Conservation (phyloP, 352 stramenopile species). For the Phytophthora kernoviae region DNA sequence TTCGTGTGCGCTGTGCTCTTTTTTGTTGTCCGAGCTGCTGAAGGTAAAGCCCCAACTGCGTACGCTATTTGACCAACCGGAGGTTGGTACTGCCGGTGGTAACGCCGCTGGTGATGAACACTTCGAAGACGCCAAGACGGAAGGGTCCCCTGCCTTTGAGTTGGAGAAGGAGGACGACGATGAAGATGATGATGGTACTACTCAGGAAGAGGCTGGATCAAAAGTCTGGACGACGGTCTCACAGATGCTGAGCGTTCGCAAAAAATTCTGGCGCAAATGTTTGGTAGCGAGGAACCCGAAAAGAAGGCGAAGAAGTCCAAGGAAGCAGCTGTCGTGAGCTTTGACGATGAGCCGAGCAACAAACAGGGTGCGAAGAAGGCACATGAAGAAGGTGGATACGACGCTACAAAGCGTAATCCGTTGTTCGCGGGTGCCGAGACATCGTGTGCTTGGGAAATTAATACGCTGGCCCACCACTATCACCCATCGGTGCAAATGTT, state of each 20-base stretch:
- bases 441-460: constrained; percentile 93
- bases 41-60: constrained; percentile 82
- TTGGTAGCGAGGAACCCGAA: constrained; percentile 37
- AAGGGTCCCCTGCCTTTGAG: constrained; percentile 36
- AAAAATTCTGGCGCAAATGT: constrained; percentile 71
- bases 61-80: constrained; percentile 72
- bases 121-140: constrained; percentile 54
- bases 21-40: constrained; percentile 94
- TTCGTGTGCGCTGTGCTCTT: constrained; percentile 95
- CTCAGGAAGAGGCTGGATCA: constrained; percentile 22
- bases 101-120: constrained; percentile 51
- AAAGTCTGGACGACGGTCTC: constrained; percentile 45
- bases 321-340: constrained; percentile 32
- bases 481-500: constrained; percentile 97
- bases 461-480: constrained; percentile 92
- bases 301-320: constrained; percentile 22
- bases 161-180: constrained; percentile 51
- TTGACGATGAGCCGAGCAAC: constrained; percentile 38
- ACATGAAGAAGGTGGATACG: constrained; percentile 54
- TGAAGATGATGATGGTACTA: constrained; percentile 33
- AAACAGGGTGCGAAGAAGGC: constrained; percentile 10
- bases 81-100: constrained; percentile 24
- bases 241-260: constrained; percentile 57
- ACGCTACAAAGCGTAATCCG: constrained; percentile 89
- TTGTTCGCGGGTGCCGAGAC: constrained; percentile 75